These are phyloP conservation scores for Calocera viscosa DNA, from an alignment of 768 basidiomycete genomes.

Conservation along the genomic window DNA sequence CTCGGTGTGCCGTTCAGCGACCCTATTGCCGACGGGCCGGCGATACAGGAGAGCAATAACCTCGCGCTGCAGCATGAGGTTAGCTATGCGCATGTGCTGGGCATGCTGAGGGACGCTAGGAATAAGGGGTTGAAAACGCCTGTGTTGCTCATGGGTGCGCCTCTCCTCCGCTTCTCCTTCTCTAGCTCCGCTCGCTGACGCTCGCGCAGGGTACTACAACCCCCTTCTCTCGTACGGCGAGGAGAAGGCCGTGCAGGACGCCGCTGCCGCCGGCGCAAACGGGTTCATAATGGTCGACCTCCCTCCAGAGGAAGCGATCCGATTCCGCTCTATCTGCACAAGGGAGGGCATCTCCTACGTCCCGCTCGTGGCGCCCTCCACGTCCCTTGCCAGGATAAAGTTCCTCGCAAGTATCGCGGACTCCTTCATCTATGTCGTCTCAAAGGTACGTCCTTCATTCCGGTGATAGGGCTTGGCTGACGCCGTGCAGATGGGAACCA, in stretches of 20 bases:
- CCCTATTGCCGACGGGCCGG: slow-evolving; percentile 89
- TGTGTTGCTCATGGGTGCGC: slow-evolving; percentile 83
- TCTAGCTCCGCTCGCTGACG: neutral
- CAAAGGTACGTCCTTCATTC: slow-evolving; percentile 48
- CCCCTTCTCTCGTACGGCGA: slow-evolving; percentile 92
- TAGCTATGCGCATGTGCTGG: slow-evolving; percentile 63
- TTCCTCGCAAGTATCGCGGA: slow-evolving; percentile 91
- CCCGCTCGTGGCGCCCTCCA: slow-evolving; percentile 90
- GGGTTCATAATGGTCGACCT: slow-evolving; percentile 97
- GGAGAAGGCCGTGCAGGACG: slow-evolving; percentile 84
- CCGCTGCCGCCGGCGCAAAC: slow-evolving; percentile 79
- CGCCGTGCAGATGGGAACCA: slow-evolving; percentile 77
- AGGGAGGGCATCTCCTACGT: slow-evolving; percentile 79
- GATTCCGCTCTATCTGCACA: slow-evolving; percentile 79
- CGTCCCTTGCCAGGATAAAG: slow-evolving; percentile 71
- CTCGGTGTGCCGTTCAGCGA: slow-evolving; percentile 93
- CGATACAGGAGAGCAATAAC: slow-evolving; percentile 88
- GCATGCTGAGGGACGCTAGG: slow-evolving; percentile 64
- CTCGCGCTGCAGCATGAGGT: slow-evolving; percentile 76
- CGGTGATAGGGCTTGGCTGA: neutral
- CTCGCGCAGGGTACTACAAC: slow-evolving; percentile 79
- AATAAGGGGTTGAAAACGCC: slow-evolving; percentile 71
- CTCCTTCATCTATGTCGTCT: slow-evolving; percentile 96
- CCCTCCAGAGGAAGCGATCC: slow-evolving; percentile 89
- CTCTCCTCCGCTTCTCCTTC: slow-evolving; percentile 1